Base-by-base conservation (phyloP, 1,139 yeast species). In the Debaryomyces fabryi region DNA sequence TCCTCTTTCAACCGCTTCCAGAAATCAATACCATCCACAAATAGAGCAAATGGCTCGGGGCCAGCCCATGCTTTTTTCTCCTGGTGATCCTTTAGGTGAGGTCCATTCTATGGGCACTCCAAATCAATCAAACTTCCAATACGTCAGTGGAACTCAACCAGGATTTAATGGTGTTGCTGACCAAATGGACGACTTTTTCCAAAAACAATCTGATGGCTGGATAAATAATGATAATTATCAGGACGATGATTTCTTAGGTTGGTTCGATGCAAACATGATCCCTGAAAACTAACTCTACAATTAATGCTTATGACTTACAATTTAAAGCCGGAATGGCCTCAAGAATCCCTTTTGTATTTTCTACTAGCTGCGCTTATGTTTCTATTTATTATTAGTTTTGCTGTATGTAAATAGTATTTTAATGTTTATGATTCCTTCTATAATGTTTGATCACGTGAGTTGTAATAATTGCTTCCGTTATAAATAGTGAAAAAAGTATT, bases 211-310 rank as follows among this genome's bases (percentile, higher is more conserved):
- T 20, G 82, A 84, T 44, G 92, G 90, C 29, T 89, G 96, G 96
- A 60, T 74, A 39, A 72, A 73, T 57, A 83, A 85, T 68, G 89
- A 88, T 57, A 86, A 82, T 47, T 82, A 82, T 50, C 72, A 71
- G 49, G 79, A 75, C 49, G 97, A 91, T 63, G 97, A 91, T 63
- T 86, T 92, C 62, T 72, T 92, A 45, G 97, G 97, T n/a, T 92
- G 97, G 97, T 87, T 91, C 72, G 97, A 91, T 62, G 83, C 71
- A 76, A 75, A 72, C 54, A 67, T 74, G 68, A 63, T 71, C 47
- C 64, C 69, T 23, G 69, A 65, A 49, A 57, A 51, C 39, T 60
- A 45, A 39, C 24, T 36, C 20, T 27, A 32, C 25, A 32, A 8
- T 30, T 18, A 18, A 40, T 21, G 29, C 29, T 23, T 21, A 21